Evolutionary conservation across 129 eudicot genomes (phyloP).

Genomic region (Gnaphalium uliginosum): DNA sequence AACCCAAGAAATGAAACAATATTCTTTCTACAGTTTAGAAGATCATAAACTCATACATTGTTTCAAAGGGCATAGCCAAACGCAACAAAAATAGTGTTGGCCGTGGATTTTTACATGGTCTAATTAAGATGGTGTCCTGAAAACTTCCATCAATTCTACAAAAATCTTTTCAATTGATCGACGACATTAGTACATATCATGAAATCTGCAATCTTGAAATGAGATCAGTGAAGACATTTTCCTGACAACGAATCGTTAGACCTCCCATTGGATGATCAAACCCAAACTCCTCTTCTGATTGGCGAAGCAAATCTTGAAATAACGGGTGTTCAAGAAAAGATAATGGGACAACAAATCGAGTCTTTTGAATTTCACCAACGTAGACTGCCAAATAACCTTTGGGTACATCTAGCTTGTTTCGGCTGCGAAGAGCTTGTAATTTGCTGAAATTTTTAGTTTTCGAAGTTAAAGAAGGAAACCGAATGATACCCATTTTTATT

Average conservation of each 20-base stretch:
- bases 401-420: conserved; percentile 43
- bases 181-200: conserved; percentile 17
- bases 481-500: conserved; percentile 35
- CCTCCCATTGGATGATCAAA: conserved; percentile 71
- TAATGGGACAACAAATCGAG: conserved; percentile 62
- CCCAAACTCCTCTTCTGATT: conserved; percentile 67
- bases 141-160: not conserved
- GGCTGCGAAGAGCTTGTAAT: conserved; percentile 31
- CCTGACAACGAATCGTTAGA: conserved; percentile 72
- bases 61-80: not conserved
- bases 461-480: conserved; percentile 38
- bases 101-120: conserved; percentile 30
- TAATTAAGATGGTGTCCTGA: conserved; percentile 1
- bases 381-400: conserved; percentile 69
- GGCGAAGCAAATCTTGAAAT: conserved; percentile 55
- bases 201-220: conserved; percentile 42
- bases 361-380: conserved; percentile 58
- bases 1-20: not conserved
- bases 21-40: conserved; percentile 25
- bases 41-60: conserved; percentile 9
- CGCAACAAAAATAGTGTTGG: conserved; percentile 23
- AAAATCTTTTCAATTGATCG: not conserved
- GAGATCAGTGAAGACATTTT: conserved; percentile 48
- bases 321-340: conserved; percentile 58
- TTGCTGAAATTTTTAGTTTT: conserved; percentile 36